Evolutionary conservation across 2,329 filamentous ascomycete species (phyloP).

Genomic region (Nemania sp.): DNA sequence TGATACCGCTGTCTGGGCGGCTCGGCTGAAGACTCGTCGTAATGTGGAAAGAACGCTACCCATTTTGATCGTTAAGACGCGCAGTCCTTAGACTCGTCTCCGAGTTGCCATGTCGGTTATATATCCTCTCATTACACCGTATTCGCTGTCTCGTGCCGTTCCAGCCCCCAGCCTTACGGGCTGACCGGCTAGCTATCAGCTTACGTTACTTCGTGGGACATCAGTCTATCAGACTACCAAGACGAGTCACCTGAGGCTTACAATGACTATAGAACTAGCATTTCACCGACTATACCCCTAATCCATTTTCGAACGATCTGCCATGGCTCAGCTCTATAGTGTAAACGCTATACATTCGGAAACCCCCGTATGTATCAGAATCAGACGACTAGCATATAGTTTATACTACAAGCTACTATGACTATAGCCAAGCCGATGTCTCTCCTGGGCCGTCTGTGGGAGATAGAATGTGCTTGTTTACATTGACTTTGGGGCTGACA

Average conservation of each 20-base stretch:
- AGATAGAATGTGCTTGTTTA: not conserved
- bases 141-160: not conserved
- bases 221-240: not conserved
- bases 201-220: conserved; percentile 29
- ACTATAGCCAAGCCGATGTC: not conserved
- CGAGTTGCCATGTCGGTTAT: conserved; percentile 8
- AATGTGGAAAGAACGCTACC: conserved; percentile 31
- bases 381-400: not conserved
- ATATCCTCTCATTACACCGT: conserved; percentile 18
- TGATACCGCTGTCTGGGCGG: not conserved
- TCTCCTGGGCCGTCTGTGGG: not conserved
- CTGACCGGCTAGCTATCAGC: conserved; percentile 31
- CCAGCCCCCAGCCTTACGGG: conserved; percentile 19
- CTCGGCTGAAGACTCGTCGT: conserved; percentile 9
- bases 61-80: conserved; percentile 9
- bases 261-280: conserved; percentile 1
- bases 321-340: conserved; percentile 19
- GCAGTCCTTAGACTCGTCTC: not conserved
- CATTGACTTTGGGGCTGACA: not conserved
- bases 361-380: conserved; percentile 8
- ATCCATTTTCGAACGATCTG: not conserved
- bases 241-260: conserved; percentile 28
- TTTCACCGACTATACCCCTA: not conserved
- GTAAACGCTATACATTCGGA: conserved; percentile 6
- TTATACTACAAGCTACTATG: not conserved